Base-by-base conservation (phyloP, 1,139 yeast species). In the Geotrichum carabidarum region DNA sequence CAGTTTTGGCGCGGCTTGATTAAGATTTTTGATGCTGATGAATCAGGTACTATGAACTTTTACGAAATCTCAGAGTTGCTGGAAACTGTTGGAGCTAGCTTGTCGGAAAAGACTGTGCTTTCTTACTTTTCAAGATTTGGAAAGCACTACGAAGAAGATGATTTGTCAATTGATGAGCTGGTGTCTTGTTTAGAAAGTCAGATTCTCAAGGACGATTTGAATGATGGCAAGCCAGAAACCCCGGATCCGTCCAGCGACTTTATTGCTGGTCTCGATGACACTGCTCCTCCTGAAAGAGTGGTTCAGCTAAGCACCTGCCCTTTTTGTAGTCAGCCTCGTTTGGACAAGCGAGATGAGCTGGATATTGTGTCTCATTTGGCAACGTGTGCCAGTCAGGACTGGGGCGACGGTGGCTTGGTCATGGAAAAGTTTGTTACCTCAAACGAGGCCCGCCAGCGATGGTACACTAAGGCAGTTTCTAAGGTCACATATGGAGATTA, bases 401-500 rank as follows among this genome's bases (percentile, higher is more conserved):
- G 91, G 84, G 80, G 84, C 48, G 86, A 83, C 37, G 81, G 82
- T 59, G 81, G 83, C 61, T 68, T 86, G 15, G 70, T 87, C 42
- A 81, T 83, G 57, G 81, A 88, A 4, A 77, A 85, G 1, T 91
- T 82, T 66, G 93, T 88, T 1, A 82, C 96, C 0, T 81, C 94
- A 0, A 84, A 82, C 55, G 81, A 85, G 61, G 98, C 98, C 0
- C 80, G 93, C 2, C 83, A 87, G 62, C 80, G 93, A 59, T 90
- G 98, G 98, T 88, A 86, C 63, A 79, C 91, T 5, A 89, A 86
- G 64, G 79, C 86, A 2, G 74, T 90, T 57, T 86, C 90, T 54
- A 91, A 89, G 65, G 73, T 93, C 48, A 87, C 95, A 0, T 90
- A 89, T 66, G 99, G 99, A 0, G 85, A 86, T 62, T 86, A 90